Evolutionary conservation across 2,329 filamentous ascomycete genomes (phyloP), one percentile per base, ranked within the genome.

Genomic region (Colletotrichum sp.): DNA sequence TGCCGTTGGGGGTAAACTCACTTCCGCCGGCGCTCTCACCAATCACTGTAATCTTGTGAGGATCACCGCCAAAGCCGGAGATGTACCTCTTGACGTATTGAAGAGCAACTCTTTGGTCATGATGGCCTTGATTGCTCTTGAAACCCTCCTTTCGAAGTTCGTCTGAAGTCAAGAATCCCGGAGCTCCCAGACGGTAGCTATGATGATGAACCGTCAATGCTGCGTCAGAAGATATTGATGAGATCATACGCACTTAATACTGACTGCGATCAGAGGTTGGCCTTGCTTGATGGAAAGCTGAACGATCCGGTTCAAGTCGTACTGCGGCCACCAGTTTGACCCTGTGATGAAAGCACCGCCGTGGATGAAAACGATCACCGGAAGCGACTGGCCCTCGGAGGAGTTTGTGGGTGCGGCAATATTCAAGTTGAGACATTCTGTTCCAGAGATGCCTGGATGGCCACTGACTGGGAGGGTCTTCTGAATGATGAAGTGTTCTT

Each of bases 361-460:
- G 74, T 91, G 89, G 6, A 91, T 85, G 77, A 89, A 90, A 3
- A 89, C 84, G 52, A 90, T 83, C 0, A 91, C 88, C 0, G 89
- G 90, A 3, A 90, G 81, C 8, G 84, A 85, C 15, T 81, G 80
- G 6, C 71, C 0, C 39, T 66, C 12, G 61, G 80, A 72, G n/a
- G 48, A 59, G 15, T 72, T 77, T 9, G 8, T 22, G 8, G 89
- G 89, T 0, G 87, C 82, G 0, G 87, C 86, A 64, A 91, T 86
- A 75, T 90, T 90, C 22, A 91, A 80, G 65, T 89, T 90, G 28
- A 91, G 81, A 36, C 89, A 86, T 66, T 90, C 86, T 5, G 85
- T 77, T 27, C 89, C 89, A 13, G 87, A 90, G 68, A 86, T 83
- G 3, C 83, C 82, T 59, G 85, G 83, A 16, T 82, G 79, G 16